phyloP scores from a whole-genome alignment of 2,329 filamentous ascomycete genomes.

The Xylogone sp. region DNA sequence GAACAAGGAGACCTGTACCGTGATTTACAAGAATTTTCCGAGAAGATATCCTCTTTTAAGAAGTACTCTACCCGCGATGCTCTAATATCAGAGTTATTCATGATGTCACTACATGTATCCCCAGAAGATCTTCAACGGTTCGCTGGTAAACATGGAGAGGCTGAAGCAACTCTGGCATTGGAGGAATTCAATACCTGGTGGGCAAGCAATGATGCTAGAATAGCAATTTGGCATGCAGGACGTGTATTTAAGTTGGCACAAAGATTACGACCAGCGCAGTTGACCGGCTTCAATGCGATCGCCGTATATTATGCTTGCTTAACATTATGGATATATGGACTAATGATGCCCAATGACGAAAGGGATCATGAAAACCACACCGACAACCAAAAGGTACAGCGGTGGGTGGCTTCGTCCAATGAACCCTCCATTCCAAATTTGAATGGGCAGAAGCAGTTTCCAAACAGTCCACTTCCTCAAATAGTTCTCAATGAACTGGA shows the following conservation, averaged over 20 bases:
- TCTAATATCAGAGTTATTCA: slow-evolving; percentile 43
- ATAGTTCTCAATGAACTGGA: slow-evolving; percentile 56
- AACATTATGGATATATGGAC: slow-evolving; percentile 66
- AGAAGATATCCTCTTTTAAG: slow-evolving; percentile 1
- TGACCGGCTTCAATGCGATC: slow-evolving; percentile 65
- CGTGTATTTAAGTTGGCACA: slow-evolving; percentile 61
- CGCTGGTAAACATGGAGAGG: slow-evolving; percentile 63
- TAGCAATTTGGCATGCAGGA: slow-evolving; percentile 64
- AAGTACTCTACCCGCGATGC: slow-evolving; percentile 26
- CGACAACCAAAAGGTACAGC: not conserved
- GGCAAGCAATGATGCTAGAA: slow-evolving; percentile 49
- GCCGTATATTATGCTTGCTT: slow-evolving; percentile 66
- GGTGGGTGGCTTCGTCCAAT: not conserved
- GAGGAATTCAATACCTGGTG: slow-evolving; percentile 60
- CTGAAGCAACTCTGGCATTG: slow-evolving; percentile 53
- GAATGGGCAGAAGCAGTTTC: slow-evolving; percentile 1
- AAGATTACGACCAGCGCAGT: slow-evolving; percentile 44
- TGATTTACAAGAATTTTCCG: slow-evolving; percentile 50
- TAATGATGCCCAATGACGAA: slow-evolving; percentile 39
- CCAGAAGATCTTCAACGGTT: slow-evolving; percentile 65
- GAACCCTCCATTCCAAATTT: slow-evolving; percentile 22
- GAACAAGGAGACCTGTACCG: slow-evolving; percentile 54
- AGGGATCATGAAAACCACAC: not conserved
- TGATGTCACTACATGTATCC: slow-evolving; percentile 62
- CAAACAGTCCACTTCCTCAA: slow-evolving; percentile 17